Conservation (phyloP, 345 rosid species). For the Arabidopsis thaliana region DNA sequence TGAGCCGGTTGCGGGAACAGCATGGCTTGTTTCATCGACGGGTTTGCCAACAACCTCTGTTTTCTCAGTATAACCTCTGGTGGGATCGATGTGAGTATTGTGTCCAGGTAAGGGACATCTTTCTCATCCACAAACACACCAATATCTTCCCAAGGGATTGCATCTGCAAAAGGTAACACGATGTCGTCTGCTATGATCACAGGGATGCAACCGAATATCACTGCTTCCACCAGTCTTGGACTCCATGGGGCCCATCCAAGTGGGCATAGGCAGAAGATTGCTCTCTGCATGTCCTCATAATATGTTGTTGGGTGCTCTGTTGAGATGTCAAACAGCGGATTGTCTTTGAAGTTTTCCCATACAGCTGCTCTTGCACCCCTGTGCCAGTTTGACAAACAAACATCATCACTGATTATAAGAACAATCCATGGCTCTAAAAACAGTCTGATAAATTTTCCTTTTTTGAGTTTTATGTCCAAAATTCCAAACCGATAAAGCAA, state of each 20-base stretch:
- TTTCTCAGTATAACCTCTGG: slow-evolving; percentile 82
- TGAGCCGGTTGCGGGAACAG: slow-evolving; percentile 94
- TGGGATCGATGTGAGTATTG: slow-evolving; percentile 90
- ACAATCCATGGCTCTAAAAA: not conserved
- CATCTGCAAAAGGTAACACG: slow-evolving; percentile 94
- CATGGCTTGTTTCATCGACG: slow-evolving; percentile 98
- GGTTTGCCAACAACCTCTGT: slow-evolving; percentile 95
- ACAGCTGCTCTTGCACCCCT: slow-evolving; percentile 99
- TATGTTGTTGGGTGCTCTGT: slow-evolving; percentile 97
- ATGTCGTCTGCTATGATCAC: slow-evolving; percentile 98
- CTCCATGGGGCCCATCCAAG: slow-evolving; percentile 99
- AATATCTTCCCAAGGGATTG: slow-evolving; percentile 98
- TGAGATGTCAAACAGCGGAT: slow-evolving; percentile 93
- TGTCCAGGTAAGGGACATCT: slow-evolving; percentile 88
- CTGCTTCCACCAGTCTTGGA: slow-evolving; percentile 98
- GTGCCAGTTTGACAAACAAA: slow-evolving; percentile 36
- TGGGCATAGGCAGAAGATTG: slow-evolving; percentile 94
- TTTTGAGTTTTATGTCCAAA: slow-evolving; percentile 9
- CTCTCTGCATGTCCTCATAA: slow-evolving; percentile 98
- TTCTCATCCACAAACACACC: slow-evolving; percentile 96
- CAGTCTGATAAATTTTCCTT: not conserved
- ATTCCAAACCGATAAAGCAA: not conserved
- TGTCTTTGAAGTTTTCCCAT: slow-evolving; percentile 99
- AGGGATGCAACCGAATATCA: slow-evolving; percentile 99
- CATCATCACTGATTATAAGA: not conserved